Conservation (phyloP, 345 rosid genomes). For the Sisymbrium altissimum region DNA sequence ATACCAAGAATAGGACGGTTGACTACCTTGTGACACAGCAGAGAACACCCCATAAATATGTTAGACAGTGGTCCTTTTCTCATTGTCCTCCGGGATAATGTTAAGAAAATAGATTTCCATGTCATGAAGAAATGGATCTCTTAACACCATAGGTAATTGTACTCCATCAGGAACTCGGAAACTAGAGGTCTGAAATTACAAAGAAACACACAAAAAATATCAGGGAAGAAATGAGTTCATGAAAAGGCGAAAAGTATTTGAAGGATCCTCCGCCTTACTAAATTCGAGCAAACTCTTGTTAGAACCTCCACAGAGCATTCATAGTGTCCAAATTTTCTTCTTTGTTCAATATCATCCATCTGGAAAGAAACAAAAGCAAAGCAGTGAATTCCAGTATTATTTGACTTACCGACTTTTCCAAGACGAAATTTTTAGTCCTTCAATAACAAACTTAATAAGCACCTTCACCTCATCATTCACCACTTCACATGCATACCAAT, state of each 20-base stretch:
- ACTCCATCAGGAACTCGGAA: conserved; percentile 44
- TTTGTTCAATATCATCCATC: too few relatives aligned
- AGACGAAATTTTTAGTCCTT: too few relatives aligned
- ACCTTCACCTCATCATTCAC: too few relatives aligned
- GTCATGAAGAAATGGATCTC: conserved; percentile 76
- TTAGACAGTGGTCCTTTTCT: conserved; percentile 67
- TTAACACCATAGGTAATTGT: conserved; percentile 60
- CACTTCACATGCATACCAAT: too few relatives aligned
- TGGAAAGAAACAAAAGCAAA: too few relatives aligned
- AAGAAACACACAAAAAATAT: conserved; percentile 14
- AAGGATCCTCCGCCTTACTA: conserved; percentile 22
- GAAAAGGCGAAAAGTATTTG: background rate
- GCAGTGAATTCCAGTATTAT: too few relatives aligned
- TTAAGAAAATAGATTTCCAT: conserved; percentile 59
- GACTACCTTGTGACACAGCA: conserved; percentile 68
- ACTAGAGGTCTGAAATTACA: conserved; percentile 42
- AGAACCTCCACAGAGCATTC: conserved; percentile 83
- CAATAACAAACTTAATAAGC: too few relatives aligned
- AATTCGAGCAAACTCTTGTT: conserved; percentile 42
- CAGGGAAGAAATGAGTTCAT: conserved; percentile 15
- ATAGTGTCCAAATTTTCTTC: conserved; percentile 46
- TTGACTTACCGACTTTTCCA: too few relatives aligned
- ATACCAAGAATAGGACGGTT: conserved; percentile 60
- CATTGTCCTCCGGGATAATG: too few relatives aligned
- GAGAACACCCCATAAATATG: conserved; percentile 58